Base-by-base conservation (phyloP, 495 filamentous ascomycete species). In the Penicillium malachiteum region DNA sequence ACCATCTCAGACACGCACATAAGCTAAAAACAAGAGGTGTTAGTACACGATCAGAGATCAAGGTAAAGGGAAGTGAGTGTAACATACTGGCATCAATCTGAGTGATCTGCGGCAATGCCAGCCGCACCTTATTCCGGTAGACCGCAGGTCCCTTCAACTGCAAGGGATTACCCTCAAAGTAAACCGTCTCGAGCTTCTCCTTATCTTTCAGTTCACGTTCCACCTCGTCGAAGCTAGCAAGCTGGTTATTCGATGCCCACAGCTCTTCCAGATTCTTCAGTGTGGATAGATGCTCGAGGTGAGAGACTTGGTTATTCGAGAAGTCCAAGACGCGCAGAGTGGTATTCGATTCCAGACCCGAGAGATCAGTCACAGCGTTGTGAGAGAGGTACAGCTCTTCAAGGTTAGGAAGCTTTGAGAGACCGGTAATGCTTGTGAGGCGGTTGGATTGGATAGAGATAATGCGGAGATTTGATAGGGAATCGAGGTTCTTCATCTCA, bases 371-470 rank as follows among this genome's bases (percentile, higher is more conserved):
- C 40, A 99, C 77, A n/a, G 84, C 84, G 69, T 99, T 99, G 77
- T 99, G 91, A n/a, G 93, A 96, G 66, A 97, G 88, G 77, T 99
- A 96, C 45, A 99, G 80, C 69, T 99, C 94, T 76, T 97, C 90
- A 5, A 99, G 86, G 43, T 86, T 82, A n/a, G 82, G 76, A 3
- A 92, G 86, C 18, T 78, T 71, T 12, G 81, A 78, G 17, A 99
- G 82, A 47, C 90, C 90, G 37, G 83, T 76, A 49, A 99, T 85
- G 55, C 81, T 80, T 50, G 87, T 88, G 57, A 99, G 88, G 35
- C 94, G 90, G 74, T 99, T 99, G 38, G 92, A 96, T 76, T 99
- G 95, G 64, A 99, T 95, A 60, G 90, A 94, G 48, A 99, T 85
- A 59, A 97, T 89, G 57, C 85, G 85, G 52, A 99, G 86, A 71